Percentiles rank a stretch among this genome's conserved stretches.
These are phyloP conservation scores for Cladosporium sp. DNA, from an alignment of 2,329 filamentous ascomycete genomes.

Conservation along the genomic window DNA sequence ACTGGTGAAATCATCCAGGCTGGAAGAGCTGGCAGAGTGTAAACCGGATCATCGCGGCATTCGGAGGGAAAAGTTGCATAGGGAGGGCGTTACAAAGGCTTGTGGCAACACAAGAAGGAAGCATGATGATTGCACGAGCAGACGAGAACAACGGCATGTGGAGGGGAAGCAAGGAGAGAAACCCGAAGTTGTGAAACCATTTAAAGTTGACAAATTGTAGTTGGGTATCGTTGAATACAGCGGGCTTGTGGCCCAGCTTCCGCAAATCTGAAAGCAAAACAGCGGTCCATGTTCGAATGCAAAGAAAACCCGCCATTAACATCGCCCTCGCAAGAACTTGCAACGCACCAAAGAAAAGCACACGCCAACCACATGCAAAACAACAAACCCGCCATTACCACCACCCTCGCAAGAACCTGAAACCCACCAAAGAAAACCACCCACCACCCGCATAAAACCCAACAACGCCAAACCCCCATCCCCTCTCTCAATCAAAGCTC, in stretches of 20 bases:
- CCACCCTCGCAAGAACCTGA: too few relatives aligned
- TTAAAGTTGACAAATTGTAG: not conserved
- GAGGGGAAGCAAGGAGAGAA: not conserved
- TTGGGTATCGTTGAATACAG: not conserved
- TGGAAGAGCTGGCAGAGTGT: slow-evolving; percentile 68
- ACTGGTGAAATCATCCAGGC: slow-evolving; percentile 85
- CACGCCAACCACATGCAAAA: not conserved
- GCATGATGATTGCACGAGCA: slow-evolving; percentile 8
- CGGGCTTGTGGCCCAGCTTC: not conserved
- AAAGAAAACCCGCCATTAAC: not conserved
- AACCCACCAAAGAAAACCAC: not conserved
- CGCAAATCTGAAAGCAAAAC: not conserved
- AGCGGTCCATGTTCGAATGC: not conserved
- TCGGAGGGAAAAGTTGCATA: not conserved
- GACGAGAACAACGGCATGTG: slow-evolving; percentile 11
- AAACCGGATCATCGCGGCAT: not conserved
- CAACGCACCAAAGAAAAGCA: not conserved
- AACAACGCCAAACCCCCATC: too few relatives aligned
- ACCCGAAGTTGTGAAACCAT: not conserved
- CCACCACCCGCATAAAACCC: not conserved
- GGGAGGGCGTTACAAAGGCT: slow-evolving; percentile 1
- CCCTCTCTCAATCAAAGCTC: not conserved
- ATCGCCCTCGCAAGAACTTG: not conserved
- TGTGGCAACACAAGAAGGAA: not conserved
- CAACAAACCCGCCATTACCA: too few relatives aligned